These are phyloP conservation scores for Tubosaeta sp. DNA, from an alignment of 768 basidiomycete genomes.

Conservation along the genomic window DNA sequence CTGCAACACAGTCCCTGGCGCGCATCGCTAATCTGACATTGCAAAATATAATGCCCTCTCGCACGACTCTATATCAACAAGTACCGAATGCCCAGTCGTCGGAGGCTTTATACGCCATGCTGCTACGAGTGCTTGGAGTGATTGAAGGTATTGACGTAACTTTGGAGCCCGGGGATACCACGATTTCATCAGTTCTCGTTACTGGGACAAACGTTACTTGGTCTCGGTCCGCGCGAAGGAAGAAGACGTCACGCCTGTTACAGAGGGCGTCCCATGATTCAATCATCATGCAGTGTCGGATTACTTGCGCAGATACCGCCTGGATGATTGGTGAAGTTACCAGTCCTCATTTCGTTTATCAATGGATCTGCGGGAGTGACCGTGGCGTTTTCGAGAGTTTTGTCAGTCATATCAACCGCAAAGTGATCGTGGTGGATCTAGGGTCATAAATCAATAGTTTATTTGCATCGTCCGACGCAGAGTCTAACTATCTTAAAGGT, in stretches of 20 bases:
- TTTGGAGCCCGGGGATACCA: not conserved
- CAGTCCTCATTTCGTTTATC: constrained; percentile 34
- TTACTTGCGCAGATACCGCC: constrained; percentile 15
- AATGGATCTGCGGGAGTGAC: constrained; percentile 63
- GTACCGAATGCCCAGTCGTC: constrained; percentile 15
- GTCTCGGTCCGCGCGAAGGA: constrained; percentile 64
- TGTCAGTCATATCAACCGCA: constrained; percentile 57
- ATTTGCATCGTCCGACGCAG: not conserved
- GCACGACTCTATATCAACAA: constrained; percentile 51
- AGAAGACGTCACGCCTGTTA: constrained; percentile 25
- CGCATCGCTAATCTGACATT: constrained; percentile 40
- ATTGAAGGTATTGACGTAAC: constrained; percentile 29
- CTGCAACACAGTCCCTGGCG: constrained; percentile 29
- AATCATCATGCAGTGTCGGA: constrained; percentile 24
- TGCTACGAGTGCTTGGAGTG: constrained; percentile 31
- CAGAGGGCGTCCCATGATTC: not conserved
- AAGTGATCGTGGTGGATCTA: constrained; percentile 25
- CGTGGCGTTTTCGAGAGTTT: constrained; percentile 62
- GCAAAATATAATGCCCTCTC: constrained; percentile 51
- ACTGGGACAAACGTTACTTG: constrained; percentile 47
- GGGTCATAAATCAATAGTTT: not conserved
- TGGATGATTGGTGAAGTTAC: constrained; percentile 9
- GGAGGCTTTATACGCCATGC: constrained; percentile 8
- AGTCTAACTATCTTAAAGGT: not conserved
- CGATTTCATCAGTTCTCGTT: constrained; percentile 23